phyloP scores from a whole-genome alignment of 169 alveolate species.

The Eimeria necatrix region DNA sequence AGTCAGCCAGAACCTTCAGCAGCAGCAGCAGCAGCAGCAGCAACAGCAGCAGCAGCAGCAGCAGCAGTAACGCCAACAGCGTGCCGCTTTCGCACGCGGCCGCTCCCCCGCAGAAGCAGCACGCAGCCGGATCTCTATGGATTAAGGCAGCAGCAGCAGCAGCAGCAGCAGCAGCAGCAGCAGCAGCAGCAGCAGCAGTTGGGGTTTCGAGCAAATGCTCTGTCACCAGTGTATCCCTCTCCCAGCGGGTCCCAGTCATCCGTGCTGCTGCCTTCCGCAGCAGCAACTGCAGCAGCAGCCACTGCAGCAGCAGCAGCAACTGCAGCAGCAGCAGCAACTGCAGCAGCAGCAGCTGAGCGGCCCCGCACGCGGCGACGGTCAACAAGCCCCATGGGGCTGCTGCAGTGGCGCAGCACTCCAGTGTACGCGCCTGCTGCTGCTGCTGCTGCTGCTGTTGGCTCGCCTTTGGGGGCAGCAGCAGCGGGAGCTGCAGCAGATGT shows the following conservation, averaged over 20 bases:
- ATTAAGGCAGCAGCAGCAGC: not conserved
- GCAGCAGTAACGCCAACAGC: no score
- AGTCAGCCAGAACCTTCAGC: not conserved
- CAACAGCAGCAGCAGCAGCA: no score
- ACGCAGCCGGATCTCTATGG: not conserved
- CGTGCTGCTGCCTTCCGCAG: not conserved
- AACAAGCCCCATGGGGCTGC: not conserved
- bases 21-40: constrained; percentile 2
- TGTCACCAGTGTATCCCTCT: not conserved
- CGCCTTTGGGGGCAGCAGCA: no score
- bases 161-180: constrained; percentile 2
- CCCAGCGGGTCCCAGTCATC: not conserved
- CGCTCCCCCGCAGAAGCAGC: not conserved
- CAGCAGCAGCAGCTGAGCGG: not conserved
- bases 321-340: not conserved
- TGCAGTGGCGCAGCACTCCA: not conserved
- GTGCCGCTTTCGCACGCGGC: not conserved
- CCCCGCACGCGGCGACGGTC: not conserved
- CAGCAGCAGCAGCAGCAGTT: no score
- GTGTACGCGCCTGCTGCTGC: not conserved
- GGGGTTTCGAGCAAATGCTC: no score
- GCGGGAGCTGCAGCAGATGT: no score
- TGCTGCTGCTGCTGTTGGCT: no score
- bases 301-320: no score
- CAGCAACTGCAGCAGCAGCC: not conserved